Evolutionary conservation across 345 rosid genomes (phyloP), one percentile per base, ranked within the genome.

Genomic region (Cochlearia excelsa): DNA sequence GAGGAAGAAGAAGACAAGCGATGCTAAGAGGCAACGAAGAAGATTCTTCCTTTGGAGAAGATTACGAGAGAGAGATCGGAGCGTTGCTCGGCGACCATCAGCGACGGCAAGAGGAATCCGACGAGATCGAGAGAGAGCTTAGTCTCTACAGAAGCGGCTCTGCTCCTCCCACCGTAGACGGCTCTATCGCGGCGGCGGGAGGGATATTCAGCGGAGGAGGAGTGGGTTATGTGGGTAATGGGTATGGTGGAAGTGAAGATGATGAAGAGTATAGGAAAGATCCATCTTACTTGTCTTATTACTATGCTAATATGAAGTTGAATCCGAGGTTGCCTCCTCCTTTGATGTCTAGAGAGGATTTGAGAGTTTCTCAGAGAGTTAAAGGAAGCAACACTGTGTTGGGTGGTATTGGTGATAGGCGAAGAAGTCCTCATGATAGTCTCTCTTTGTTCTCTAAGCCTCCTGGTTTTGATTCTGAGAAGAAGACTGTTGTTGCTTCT

Each of bases 301-400:
- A 88, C 77, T 84, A 82, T 65, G 79, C 89, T 35, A 84, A 84
- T 51, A 85, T 70, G 46, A 88, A 88, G 74, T 57, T 86, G 80
- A 91, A 88, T 76, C 96, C 98, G 27, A 81, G 96, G 70, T 54
- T 91, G 71, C 98, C 95, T 30, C 98, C 95, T 2, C 96, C 96
- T 26, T 69, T 84, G 72, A 42, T 88, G 73, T 88, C 98, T 4
- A 84, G 81, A 67, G 96, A 88, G 74, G 92, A 91, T 56, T 75
- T 89, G 90, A 80, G 95, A 76, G 80, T 67, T 69, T 53, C 90
- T 2, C 96, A 88, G 70, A 73, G 84, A 65, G 50, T 86, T 60
- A 78, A 77, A 38, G 84, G 81, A 26, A 69, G 78, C 27, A 76
- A 60, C 23, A 75, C 70, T 1, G 73, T 68, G 8, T 67, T 64